Evolutionary conservation across 169 alveolate species (phyloP), one percentile per base, ranked within the genome.

Genomic region (Condylostoma magnum): DNA sequence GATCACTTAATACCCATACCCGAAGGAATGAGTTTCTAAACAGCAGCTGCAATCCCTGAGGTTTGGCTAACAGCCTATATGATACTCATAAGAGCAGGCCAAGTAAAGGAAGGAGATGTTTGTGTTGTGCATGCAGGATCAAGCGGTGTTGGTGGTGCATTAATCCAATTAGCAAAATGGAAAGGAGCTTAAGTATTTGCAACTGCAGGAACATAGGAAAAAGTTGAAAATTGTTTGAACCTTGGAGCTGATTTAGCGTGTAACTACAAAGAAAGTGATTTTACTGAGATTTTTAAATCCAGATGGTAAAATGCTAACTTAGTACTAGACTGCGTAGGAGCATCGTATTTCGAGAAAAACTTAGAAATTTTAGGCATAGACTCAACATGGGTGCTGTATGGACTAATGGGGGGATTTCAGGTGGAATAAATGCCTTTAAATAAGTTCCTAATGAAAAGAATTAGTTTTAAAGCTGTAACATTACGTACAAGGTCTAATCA

Each of bases 121-220:
- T 79, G 75, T 22, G 44, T 90, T n/a, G 70, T 90, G 12, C 91
- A 87, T 75, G 96, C 96, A 6, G 96, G 88, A 6, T 94, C 94
- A n/a, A 66, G 90, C 10, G 96, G 96, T 1, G 93, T 90, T 28
- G 96, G 96, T 2, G 77, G 80, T 20, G 84, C 92, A 18, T 69
- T 85, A 25, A 83, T 90, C n/a, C 83, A 90, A 68, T 56, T 90
- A 18, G 84, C 90, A 28, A 85, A 79, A 60, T 30, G 38, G 8
- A 56, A 65, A 27, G 90, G 90, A 8, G 69, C 80, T 0, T 66
- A 48, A 3, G 69, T 75, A 2, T 79, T 83, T 50, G 91, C 90
- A 0, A 89, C 90, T 36, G 66, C 83, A 68, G 81, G 93, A 0
- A 20, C 72, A 6, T 69, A 44, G 1, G 73, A 87, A 38, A 87